Evolutionary conservation across 2,329 filamentous ascomycete genomes (phyloP), one percentile per base, ranked within the genome.

Genomic region (Cladophialophora immunda): DNA sequence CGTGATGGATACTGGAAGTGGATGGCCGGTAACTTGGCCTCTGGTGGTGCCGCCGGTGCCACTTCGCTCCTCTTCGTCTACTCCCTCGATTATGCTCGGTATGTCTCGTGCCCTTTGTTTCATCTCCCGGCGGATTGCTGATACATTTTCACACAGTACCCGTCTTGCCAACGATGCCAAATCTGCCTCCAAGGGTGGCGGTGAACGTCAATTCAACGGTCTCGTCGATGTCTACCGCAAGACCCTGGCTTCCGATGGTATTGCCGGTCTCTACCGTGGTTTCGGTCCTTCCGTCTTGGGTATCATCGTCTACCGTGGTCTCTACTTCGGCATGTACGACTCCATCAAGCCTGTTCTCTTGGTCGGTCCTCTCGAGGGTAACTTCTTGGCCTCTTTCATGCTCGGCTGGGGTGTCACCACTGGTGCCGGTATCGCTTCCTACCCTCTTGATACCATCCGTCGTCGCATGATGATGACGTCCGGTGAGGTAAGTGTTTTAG

Each of bases 311-410:
- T 99, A 99, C 93, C 95, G 95, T 93, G 95, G 95, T 97, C 93
- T 99, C 79, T 99, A 99, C 94, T 99, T 99, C 92, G 95, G 95
- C 83, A 92, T 99, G 92, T 99, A 99, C 93, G 95, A 99, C 88
- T 99, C 95, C 78, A 90, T 99, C 89, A 99, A 99, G 93, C 95
- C 95, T 78, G 92, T 98, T 81, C 84, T 98, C 85, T 93, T 99
- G 75, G 89, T 91, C 82, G 95, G 95, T 82, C 72, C 82, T 83
- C 93, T 99, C 78, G 89, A 93, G 86, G 94, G 94, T 87, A 97
- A 94, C 92, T 99, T 99, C 94, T 87, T 99, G 80, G 95, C 95
- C 83, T 99, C 95, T 76, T 99, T 99, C 93, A 81, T 89, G 81
- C 95, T 99, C 85, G 95, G 95, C 82, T 99, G 95, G 95, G 87